A percentile compares a stretch with the other conserved stretches of the same genome.
Evolutionary conservation across 2,329 filamentous ascomycete genomes (phyloP).

Genomic region (Fusarium stilboides): DNA sequence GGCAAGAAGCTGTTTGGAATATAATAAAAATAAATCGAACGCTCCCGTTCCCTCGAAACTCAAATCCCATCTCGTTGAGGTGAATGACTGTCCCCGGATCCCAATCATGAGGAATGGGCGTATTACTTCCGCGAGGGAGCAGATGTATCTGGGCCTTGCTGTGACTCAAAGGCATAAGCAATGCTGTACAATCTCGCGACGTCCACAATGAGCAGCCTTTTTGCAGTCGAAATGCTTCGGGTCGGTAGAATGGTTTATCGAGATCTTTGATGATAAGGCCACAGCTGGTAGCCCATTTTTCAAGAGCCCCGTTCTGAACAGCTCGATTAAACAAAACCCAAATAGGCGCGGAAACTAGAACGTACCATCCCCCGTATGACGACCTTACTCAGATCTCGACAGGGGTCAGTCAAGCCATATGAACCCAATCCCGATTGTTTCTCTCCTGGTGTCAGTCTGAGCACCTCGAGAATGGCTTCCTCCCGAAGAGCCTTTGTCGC

Average conservation of each 20-base stretch:
- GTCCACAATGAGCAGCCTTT: constrained; percentile 35
- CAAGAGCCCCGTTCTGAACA: constrained; percentile 13
- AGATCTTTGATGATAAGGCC: constrained; percentile 31
- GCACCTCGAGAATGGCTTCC: constrained; percentile 35
- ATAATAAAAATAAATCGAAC: constrained; percentile 43
- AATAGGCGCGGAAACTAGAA: background rate
- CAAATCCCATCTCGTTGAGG: constrained; percentile 38
- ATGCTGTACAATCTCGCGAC: constrained; percentile 7
- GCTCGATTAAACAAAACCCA: background rate
- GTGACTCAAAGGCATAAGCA: constrained; percentile 39
- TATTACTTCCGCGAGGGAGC: constrained; percentile 31
- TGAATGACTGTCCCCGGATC: constrained; percentile 36
- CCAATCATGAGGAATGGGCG: constrained; percentile 21
- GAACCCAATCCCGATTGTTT: constrained; percentile 23
- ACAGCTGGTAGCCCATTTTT: constrained; percentile 19
- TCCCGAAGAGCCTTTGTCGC: constrained; percentile 25
- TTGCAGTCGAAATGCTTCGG: constrained; percentile 42
- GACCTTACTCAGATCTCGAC: constrained; percentile 25
- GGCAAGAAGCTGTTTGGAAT: constrained; percentile 20
- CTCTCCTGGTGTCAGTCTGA: constrained; percentile 27
- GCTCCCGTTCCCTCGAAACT: constrained; percentile 33
- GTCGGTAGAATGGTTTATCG: constrained; percentile 22
- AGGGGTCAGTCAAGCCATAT: constrained; percentile 29
- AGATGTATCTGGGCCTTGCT: constrained; percentile 21
- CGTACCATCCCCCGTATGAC: constrained; percentile 36